phyloP scores from a whole-genome alignment of 2,329 filamentous ascomycete genomes.

The Trichophyton mentagrophytes region DNA sequence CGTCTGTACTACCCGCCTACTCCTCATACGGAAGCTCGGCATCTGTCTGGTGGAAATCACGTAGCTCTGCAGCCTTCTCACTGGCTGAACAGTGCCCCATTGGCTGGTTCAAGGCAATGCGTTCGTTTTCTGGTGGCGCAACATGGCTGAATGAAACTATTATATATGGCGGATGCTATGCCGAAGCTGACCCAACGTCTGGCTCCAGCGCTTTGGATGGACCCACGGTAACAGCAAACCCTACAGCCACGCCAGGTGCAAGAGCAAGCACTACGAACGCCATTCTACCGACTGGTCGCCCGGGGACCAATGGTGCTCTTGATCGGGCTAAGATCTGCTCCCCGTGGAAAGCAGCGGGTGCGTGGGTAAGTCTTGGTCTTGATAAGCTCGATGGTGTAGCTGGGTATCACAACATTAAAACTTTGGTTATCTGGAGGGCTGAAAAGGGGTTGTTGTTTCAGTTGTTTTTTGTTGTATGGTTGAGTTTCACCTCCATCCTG shows the following conservation, averaged over 20 bases:
- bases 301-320: not conserved
- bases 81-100: not conserved
- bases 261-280: not conserved
- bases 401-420: too few species aligned
- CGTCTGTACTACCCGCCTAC: not conserved
- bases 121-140: not conserved
- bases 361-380: not conserved
- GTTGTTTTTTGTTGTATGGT: too few species aligned
- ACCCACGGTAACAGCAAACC: not conserved
- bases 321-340: not conserved
- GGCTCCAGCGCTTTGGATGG: not conserved
- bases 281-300: not conserved
- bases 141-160: not conserved
- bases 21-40: not conserved
- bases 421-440: too few species aligned
- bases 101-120: not conserved
- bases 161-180: not conserved
- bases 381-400: too few species aligned
- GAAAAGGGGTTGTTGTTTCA: too few species aligned
- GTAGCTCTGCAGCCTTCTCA: not conserved
- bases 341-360: not conserved
- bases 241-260: not conserved
- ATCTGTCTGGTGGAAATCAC: not conserved
- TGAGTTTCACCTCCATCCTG: too few species aligned
- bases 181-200: not conserved